Evolutionary conservation across 257 asterid species (phyloP), one percentile per base, ranked within the genome.

Genomic region (Primulina tabacum): DNA sequence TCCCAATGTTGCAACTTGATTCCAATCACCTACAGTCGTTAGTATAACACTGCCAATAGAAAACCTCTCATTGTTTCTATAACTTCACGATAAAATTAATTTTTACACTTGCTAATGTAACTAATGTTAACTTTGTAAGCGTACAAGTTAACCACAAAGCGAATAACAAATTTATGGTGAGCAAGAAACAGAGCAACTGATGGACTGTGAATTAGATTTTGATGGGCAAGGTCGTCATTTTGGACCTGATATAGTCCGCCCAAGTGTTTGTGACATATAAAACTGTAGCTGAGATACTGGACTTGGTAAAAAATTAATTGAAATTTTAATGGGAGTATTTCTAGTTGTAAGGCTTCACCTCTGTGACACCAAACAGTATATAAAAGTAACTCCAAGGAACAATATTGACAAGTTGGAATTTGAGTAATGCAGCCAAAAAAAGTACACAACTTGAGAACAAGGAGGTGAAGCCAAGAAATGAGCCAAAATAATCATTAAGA

Each of bases 341-440:
- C 6, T 14, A 34, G 67, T 38, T 56, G 60, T 63, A 17, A 43
- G 29, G 32, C 62, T 38, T 14, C 18, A 47, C 6, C 6, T 47
- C 2, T 47, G 7, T 12, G 55, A 43, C n/a, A 14, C 55, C 18
- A 47, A 47, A 47, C 55, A 47, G 17, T 12, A 14, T 14, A 47
- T 10, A 65, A 70, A 67, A 37, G 4, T 62, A 43, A 71, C 68
- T 61, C 16, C 53, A 30, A 57, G 18, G 28, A 73, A 62, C 29
- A 50, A 38, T 28, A 21, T 8, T 24, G 65, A 34, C 61, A 7
- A 9, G 62, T 52, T 37, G 34, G 62, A 67, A 61, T 66, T 65
- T 14, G 38, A 33, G 53, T 34, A n/a, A 30, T 1, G 26, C 11
- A 17, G 40, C n/a, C 47, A 28, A 16, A 21, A 16, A 30, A 38